These are phyloP conservation scores for Chlamydomonas sphaeroides DNA, from an alignment of 139 green algal genomes.

Conservation along the genomic window DNA sequence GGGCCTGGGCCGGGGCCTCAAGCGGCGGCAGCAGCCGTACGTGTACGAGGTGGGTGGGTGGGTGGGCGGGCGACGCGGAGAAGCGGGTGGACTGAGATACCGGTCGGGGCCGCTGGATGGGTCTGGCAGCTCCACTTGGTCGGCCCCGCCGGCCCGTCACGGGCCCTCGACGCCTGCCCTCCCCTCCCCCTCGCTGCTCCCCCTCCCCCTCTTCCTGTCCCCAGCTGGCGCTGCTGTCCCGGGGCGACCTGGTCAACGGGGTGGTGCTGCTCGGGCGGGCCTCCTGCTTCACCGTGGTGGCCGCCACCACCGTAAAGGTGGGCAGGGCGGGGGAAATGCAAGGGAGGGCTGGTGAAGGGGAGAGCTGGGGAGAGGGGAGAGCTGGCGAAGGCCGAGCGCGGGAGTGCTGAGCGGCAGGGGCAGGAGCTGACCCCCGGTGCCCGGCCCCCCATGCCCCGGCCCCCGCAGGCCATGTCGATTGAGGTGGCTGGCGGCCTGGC, in stretches of 20 bases:
- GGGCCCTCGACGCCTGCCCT: too few species aligned
- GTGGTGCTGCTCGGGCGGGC: constrained; percentile 10
- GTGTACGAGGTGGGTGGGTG: constrained; percentile 28
- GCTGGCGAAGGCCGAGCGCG: too few species aligned
- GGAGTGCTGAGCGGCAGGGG: too few species aligned
- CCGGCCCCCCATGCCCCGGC: background rate
- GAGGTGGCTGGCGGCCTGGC: constrained; percentile 6
- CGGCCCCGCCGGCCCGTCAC: too few species aligned
- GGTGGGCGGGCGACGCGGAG: too few species aligned
- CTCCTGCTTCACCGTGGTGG: constrained; percentile 11
- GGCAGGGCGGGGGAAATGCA: background rate
- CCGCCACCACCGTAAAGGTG: constrained; percentile 11
- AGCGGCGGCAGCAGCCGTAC: background rate
- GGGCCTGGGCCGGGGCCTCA: background rate
- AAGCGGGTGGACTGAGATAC: background rate
- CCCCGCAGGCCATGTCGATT: constrained; percentile 12
- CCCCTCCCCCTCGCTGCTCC: too few species aligned
- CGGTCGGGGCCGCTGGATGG: too few species aligned
- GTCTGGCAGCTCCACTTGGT: too few species aligned
- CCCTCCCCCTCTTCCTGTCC: background rate
- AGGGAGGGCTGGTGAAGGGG: background rate
- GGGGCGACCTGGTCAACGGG: constrained; percentile 31
- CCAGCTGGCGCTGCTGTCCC: constrained; percentile 32
- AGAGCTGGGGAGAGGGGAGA: too few species aligned
- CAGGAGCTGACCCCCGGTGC: too few species aligned